phyloP scores from a whole-genome alignment of 345 rosid species.

The Ceriops decandra region DNA sequence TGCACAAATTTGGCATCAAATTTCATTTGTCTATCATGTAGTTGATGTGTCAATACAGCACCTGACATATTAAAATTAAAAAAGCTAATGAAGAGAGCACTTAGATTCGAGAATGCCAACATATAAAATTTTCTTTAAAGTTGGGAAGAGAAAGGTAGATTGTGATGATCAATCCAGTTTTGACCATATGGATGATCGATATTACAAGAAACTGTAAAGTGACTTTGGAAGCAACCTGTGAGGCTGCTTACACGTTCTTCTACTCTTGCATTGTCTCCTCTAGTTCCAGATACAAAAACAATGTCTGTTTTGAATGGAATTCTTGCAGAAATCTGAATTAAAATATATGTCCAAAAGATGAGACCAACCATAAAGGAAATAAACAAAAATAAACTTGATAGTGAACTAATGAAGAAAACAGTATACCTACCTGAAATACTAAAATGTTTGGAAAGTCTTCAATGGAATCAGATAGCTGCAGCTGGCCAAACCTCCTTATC shows the following conservation, averaged over 20 bases:
- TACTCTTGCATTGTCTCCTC: slow-evolving; percentile 30
- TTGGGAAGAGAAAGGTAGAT: background rate
- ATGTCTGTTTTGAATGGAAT: slow-evolving; percentile 64
- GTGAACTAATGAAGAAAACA: slow-evolving; percentile 14
- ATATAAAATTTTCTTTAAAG: background rate
- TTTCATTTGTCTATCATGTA: slow-evolving; percentile 54
- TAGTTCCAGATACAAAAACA: slow-evolving; percentile 65
- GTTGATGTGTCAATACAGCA: slow-evolving; percentile 42
- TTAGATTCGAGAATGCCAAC: background rate
- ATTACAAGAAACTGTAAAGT: background rate
- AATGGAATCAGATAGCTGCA: slow-evolving; percentile 63
- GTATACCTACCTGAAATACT: slow-evolving; percentile 67
- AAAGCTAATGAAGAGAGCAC: background rate
- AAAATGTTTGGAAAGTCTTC: slow-evolving; percentile 55
- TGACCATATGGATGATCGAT: background rate
- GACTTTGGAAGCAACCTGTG: slow-evolving; percentile 50
- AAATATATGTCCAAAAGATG: slow-evolving; percentile 16
- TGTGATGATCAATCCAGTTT: background rate
- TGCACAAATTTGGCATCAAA: slow-evolving; percentile 65
- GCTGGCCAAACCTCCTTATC: slow-evolving; percentile 41
- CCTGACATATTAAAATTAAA: slow-evolving; percentile 32
- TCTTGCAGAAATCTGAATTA: slow-evolving; percentile 59
- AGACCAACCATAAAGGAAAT: slow-evolving; percentile 1
- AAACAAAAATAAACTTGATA: slow-evolving; percentile 8
- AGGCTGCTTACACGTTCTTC: slow-evolving; percentile 62